phyloP scores from a whole-genome alignment of 2,329 filamentous ascomycete species.

The Botrytis paeoniae region DNA sequence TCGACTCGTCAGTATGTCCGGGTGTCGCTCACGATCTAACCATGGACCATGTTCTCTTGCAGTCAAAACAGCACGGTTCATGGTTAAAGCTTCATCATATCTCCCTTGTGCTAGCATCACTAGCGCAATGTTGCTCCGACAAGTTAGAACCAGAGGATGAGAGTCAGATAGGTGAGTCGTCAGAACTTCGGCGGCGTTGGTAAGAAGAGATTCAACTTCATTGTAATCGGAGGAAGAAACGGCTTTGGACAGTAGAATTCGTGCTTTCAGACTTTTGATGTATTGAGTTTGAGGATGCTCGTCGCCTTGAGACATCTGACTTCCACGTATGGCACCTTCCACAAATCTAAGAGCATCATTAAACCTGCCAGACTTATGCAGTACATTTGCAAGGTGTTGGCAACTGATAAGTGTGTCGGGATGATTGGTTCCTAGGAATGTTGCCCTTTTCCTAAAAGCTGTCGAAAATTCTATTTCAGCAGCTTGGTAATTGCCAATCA shows the following conservation, averaged over 20 bases:
- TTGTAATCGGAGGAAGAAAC: conserved; percentile 26
- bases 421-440: conserved; percentile 27
- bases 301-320: conserved; percentile 25
- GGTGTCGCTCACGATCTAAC: conserved; percentile 29
- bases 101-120: conserved; percentile 29
- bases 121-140: conserved; percentile 29
- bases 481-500: conserved; percentile 27
- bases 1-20: conserved; percentile 33
- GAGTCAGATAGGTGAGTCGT: conserved; percentile 24
- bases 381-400: conserved; percentile 28
- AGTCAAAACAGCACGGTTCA: conserved; percentile 26
- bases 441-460: conserved; percentile 26
- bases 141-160: conserved; percentile 29
- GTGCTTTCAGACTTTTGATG: conserved; percentile 29
- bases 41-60: conserved; percentile 29
- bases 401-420: conserved; percentile 29
- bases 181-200: conserved; percentile 25
- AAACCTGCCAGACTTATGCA: conserved; percentile 27
- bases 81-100: conserved; percentile 29
- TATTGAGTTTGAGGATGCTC: conserved; percentile 31
- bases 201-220: conserved; percentile 28
- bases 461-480: conserved; percentile 27
- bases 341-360: conserved; percentile 29
- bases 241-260: conserved; percentile 27
- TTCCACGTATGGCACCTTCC: conserved; percentile 27